Percentiles rank a stretch among this genome's conserved stretches.
Evolutionary conservation across 2,329 filamentous ascomycete genomes (phyloP).

Genomic region (Magnaporthiopsis poae): DNA sequence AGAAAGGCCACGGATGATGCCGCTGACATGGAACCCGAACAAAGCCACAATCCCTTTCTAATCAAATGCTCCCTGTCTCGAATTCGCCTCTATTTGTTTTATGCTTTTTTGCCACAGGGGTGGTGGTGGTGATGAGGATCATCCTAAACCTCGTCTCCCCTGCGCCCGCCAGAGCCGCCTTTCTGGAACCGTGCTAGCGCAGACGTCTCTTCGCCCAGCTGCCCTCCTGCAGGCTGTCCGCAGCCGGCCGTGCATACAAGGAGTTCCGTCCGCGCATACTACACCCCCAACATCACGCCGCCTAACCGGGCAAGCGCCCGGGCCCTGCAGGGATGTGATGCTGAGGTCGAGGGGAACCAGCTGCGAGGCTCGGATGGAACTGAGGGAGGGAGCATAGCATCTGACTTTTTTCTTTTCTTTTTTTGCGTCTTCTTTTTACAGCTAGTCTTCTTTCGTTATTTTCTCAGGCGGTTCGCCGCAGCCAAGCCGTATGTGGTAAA

Average conservation of each 20-base stretch:
- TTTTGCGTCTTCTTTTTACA: not conserved
- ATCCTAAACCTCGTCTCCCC: not conserved
- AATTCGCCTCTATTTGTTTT: not conserved
- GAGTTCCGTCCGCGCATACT: not conserved
- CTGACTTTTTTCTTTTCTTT: not conserved
- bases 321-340: not conserved
- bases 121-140: not conserved
- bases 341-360: not conserved
- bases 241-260: not conserved
- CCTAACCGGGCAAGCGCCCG: too few relatives aligned
- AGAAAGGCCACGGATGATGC: not conserved
- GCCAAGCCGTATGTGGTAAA: not conserved
- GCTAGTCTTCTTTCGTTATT: too few relatives aligned
- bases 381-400: not conserved
- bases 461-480: too few relatives aligned
- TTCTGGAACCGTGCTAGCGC: not conserved
- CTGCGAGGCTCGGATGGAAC: not conserved
- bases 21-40: not conserved
- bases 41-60: not conserved
- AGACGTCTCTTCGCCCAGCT: too few relatives aligned
- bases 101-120: not conserved
- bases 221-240: too few relatives aligned
- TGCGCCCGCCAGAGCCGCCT: not conserved
- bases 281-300: not conserved
- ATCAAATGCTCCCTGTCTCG: not conserved